These are phyloP conservation scores for Suillus subalutaceus DNA, from an alignment of 768 basidiomycete genomes.

Conservation along the genomic window DNA sequence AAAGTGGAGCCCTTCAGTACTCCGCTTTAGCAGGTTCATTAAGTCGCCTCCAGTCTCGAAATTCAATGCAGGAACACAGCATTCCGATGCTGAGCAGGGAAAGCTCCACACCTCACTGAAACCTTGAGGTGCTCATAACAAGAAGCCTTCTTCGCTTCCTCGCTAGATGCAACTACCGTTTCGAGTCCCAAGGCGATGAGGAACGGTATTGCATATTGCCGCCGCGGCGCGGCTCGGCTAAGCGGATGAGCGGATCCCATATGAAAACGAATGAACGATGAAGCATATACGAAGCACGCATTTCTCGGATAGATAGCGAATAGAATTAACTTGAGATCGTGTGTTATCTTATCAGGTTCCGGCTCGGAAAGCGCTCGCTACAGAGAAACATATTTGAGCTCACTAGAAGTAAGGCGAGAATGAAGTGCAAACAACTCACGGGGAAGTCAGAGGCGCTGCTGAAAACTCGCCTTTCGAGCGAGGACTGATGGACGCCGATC, in stretches of 20 bases:
- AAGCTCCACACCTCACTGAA: slow-evolving; percentile 4
- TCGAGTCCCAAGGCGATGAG: not conserved
- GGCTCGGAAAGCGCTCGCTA: not conserved
- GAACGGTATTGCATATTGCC: not conserved
- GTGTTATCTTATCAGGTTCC: slow-evolving; percentile 5
- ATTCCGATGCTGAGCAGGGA: slow-evolving; percentile 6
- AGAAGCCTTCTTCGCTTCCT: slow-evolving; percentile 6
- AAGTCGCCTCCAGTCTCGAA: not conserved
- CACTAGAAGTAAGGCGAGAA: not conserved
- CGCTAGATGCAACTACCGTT: slow-evolving; percentile 1
- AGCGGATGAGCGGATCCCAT: not conserved
- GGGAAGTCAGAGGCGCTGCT: slow-evolving; percentile 6
- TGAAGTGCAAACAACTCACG: not conserved
- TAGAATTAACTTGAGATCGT: not conserved
- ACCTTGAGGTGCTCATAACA: slow-evolving; percentile 6
- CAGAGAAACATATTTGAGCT: not conserved
- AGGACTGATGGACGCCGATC: slow-evolving; percentile 7
- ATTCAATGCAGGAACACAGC: slow-evolving; percentile 2
- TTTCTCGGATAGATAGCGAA: slow-evolving; percentile 6
- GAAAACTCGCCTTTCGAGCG: slow-evolving; percentile 4
- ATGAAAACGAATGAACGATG: not conserved
- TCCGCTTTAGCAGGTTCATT: slow-evolving; percentile 2
- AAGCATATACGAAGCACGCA: not conserved
- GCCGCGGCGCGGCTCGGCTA: slow-evolving; percentile 9
- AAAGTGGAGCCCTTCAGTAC: slow-evolving; percentile 6